Base-by-base conservation (phyloP, 768 basidiomycete species). In the Boletales sp. region DNA sequence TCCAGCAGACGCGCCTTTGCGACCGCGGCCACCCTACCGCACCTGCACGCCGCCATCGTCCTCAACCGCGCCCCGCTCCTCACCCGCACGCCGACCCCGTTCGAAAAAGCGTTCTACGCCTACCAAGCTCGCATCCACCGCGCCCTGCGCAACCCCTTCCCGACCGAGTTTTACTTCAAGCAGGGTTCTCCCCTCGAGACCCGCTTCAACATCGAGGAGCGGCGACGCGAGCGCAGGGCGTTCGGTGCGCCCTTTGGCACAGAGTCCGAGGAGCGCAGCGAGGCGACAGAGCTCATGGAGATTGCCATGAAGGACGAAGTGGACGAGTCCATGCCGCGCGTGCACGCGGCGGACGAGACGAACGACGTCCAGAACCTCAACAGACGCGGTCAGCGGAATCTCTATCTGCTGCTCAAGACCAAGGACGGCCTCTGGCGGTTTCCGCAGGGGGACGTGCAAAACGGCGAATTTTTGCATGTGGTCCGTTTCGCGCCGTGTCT, bases 141-240 rank as follows among this genome's bases (percentile, higher is more conserved):
- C 56, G 86, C 93, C 3, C 72, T 97, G 42, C 86, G 87, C 65
- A 90, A 91, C 58, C 94, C 94, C 1, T 85, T 92, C 66, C 90
- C 94, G 15, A 75, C 81, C 50, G 85, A 93, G 41, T 92, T 95
- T 70, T 97, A 94, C 73, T 95, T 95, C 78, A 93, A 93, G 70
- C 84, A 84, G 43, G 94, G 94, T 9, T 89, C 93, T 0, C 75
- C 90, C 14, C 79, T 94, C 29, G 87, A 94, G 66, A 82, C 83
- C 13, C 80, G 87, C 35, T 95, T 92, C 69, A 83, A 77, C 42
- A 68, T 81, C 43, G 87, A 93, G 63, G 87, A 94, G 61, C 78
- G 81, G 40, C 72, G 76, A 51, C 79, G 88, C 43, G 91, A 94
- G 60, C 71, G 74, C 35, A 73, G 76, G 45, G 84, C 87, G 1